These are phyloP conservation scores for Myxozyma udenii DNA, from an alignment of 805 yeast species.

Conservation along the genomic window DNA sequence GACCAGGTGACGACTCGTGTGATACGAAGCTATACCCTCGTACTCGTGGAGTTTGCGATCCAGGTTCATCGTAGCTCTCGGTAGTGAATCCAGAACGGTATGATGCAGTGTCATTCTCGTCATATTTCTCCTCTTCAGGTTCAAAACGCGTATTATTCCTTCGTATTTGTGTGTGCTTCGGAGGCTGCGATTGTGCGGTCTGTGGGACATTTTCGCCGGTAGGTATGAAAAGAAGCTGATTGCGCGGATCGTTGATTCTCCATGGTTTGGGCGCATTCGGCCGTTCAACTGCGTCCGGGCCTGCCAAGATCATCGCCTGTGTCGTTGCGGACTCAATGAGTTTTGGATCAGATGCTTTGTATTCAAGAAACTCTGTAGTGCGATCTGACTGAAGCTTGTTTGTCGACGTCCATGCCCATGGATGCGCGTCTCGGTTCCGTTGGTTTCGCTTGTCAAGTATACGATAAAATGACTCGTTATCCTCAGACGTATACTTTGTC, in stretches of 20 bases:
- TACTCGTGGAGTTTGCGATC: conserved; percentile 11
- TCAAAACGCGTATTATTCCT: conserved; percentile 16
- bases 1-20: conserved; percentile 17
- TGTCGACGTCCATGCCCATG: conserved; percentile 32
- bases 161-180: conserved; percentile 10
- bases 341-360: neutral
- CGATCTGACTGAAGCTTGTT: conserved; percentile 10
- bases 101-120: neutral
- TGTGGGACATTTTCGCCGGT: conserved; percentile 1
- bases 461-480: conserved; percentile 34
- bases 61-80: neutral
- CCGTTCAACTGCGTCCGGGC: conserved; percentile 4
- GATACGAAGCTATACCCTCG: conserved; percentile 22
- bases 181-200: conserved; percentile 1
- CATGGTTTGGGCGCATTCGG: conserved; percentile 13
- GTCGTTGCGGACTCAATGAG: neutral
- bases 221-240: conserved; percentile 17
- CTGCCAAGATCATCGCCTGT: neutral
- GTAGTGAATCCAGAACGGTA: neutral
- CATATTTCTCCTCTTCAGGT: neutral
- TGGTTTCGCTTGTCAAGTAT: conserved; percentile 31
- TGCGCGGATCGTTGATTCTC: conserved; percentile 9
- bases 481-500: conserved; percentile 35
- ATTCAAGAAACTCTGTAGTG: neutral
- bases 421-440: conserved; percentile 22